These are phyloP conservation scores for Stachybotrys echinatus DNA, from an alignment of 2,329 filamentous ascomycete species.

Conservation along the genomic window DNA sequence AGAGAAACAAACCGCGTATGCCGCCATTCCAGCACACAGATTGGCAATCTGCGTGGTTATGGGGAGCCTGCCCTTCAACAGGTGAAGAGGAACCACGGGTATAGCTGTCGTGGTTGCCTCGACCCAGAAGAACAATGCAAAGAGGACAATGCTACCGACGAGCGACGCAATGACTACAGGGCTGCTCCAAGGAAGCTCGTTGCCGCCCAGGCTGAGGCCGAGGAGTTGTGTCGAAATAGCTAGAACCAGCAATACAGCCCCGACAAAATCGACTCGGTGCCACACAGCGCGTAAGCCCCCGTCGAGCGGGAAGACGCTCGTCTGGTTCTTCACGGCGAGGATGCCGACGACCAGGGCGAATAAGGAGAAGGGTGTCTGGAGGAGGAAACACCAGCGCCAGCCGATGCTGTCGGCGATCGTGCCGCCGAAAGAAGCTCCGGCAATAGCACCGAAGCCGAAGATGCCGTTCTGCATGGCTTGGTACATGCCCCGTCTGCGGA, in stretches of 20 bases:
- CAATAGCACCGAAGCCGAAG: conserved; percentile 56
- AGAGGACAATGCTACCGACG: conserved; percentile 34
- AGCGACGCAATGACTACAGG: conserved; percentile 41
- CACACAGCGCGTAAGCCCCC: conserved; percentile 34
- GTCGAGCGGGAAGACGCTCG: conserved; percentile 15
- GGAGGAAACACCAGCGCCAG: conserved; percentile 63
- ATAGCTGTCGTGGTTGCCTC: conserved; percentile 45
- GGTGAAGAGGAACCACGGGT: conserved; percentile 49
- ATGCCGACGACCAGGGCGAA: conserved; percentile 49
- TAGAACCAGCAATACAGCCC: conserved; percentile 50
- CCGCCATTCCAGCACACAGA: conserved; percentile 54
- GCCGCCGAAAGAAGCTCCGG: conserved; percentile 60
- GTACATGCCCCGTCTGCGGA: conserved; percentile 51
- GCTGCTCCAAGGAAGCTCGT: conserved; percentile 47
- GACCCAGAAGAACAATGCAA: conserved; percentile 38
- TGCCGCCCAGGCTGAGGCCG: conserved; percentile 51
- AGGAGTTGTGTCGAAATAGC: conserved; percentile 54
- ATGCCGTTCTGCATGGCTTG: conserved; percentile 56
- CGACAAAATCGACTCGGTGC: conserved; percentile 52
- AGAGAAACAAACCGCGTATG: conserved; percentile 50
- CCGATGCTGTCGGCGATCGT: conserved; percentile 59
- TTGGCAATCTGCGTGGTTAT: conserved; percentile 53
- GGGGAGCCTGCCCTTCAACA: conserved; percentile 50
- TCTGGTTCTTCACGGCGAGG: conserved; percentile 44
- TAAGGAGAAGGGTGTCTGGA: conserved; percentile 55